Evolutionary conservation across 345 rosid genomes (phyloP).

Genomic region (Laguncularia racemosa): DNA sequence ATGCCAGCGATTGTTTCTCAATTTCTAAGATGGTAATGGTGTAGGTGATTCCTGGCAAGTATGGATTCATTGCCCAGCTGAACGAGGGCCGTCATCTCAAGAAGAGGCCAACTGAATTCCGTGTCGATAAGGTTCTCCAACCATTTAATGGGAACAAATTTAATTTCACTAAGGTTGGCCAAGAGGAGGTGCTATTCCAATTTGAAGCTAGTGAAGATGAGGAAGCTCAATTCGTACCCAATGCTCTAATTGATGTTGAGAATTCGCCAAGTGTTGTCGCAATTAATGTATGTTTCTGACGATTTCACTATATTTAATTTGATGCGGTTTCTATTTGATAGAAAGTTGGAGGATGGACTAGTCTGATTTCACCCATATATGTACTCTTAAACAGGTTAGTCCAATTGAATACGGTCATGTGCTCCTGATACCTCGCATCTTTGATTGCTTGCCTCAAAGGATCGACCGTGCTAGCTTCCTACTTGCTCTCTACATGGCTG

Average conservation of each 20-base stretch:
- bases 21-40: conserved; percentile 2
- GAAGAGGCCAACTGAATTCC: conserved; percentile 96
- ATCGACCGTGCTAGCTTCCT: conserved; percentile 72
- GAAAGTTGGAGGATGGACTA: background rate
- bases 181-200: conserved; percentile 93
- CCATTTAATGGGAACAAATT: conserved; percentile 86
- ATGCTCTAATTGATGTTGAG: conserved; percentile 55
- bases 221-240: conserved; percentile 44
- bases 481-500: conserved; percentile 79
- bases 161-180: conserved; percentile 92
- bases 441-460: conserved; percentile 91
- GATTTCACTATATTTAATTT: background rate
- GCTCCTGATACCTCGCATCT: conserved; percentile 71
- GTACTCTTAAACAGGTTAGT: conserved; percentile 58
- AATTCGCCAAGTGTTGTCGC: conserved; percentile 86
- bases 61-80: conserved; percentile 91
- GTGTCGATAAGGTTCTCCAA: conserved; percentile 90
- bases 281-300: conserved; percentile 55
- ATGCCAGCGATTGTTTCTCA: background rate
- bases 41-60: conserved; percentile 81
- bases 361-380: background rate
- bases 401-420: conserved; percentile 99
- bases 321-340: background rate
- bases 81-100: conserved; percentile 91
- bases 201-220: conserved; percentile 71